Evolutionary conservation across 495 filamentous ascomycete species (phyloP).

Genomic region (Penicillium verhagenii): DNA sequence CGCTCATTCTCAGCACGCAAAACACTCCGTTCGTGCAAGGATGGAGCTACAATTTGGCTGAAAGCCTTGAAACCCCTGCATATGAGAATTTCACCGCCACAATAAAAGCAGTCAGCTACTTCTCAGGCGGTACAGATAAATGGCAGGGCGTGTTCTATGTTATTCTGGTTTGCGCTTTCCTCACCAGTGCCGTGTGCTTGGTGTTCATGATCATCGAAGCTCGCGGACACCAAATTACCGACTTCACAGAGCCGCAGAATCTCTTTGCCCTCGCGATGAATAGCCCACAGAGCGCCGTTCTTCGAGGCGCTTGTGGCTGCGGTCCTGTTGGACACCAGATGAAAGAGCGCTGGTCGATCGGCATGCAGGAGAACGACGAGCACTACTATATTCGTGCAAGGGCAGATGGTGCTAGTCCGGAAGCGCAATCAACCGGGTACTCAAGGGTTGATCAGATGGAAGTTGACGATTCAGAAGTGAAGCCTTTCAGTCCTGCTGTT

Average conservation of each 20-base stretch:
- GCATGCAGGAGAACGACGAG: conserved; percentile 37
- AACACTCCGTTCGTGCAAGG: conserved; percentile 55
- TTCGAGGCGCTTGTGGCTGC: conserved; percentile 64
- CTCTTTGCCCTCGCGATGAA: conserved; percentile 69
- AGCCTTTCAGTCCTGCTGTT: conserved; percentile 30
- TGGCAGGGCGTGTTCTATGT: conserved; percentile 65
- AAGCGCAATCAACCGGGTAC: background rate
- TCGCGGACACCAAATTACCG: conserved; percentile 59
- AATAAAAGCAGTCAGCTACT: conserved; percentile 58
- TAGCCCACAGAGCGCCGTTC: conserved; percentile 52
- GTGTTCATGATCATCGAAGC: conserved; percentile 51
- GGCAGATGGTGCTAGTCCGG: conserved; percentile 21
- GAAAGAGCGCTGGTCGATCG: conserved; percentile 59
- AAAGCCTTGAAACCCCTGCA: conserved; percentile 31
- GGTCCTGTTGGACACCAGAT: conserved; percentile 56
- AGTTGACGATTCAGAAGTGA: conserved; percentile 15
- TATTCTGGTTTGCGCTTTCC: conserved; percentile 59
- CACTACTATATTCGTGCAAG: conserved; percentile 41
- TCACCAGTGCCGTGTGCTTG: conserved; percentile 62
- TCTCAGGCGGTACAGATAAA: conserved; percentile 51
- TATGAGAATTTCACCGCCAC: conserved; percentile 56
- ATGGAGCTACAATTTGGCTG: conserved; percentile 50
- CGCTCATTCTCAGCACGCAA: conserved; percentile 53
- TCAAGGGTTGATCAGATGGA: conserved; percentile 16
- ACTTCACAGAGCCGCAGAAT: conserved; percentile 75